Conservation (phyloP, 345 rosid genomes). For the Linum lewisii region DNA sequence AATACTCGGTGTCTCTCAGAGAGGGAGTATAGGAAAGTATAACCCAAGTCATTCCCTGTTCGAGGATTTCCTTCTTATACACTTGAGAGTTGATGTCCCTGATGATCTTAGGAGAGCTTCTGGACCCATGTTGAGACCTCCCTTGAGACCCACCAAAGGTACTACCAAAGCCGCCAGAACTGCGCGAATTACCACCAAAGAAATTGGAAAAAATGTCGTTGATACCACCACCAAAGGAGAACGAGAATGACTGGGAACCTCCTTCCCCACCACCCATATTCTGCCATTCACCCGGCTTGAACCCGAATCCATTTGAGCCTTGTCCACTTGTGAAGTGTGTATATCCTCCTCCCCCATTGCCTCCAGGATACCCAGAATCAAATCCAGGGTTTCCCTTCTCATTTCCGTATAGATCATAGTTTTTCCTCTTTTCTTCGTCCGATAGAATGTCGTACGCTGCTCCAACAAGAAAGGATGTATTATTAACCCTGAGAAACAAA, state of each 20-base stretch:
- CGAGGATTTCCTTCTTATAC: slow-evolving; percentile 53
- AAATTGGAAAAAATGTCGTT: slow-evolving; percentile 55
- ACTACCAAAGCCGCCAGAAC: slow-evolving; percentile 55
- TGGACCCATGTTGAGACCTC: slow-evolving; percentile 35
- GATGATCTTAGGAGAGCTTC: slow-evolving; percentile 33
- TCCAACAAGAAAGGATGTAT: slow-evolving; percentile 16
- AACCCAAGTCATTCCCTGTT: slow-evolving; percentile 89
- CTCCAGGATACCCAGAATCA: slow-evolving; percentile 56
- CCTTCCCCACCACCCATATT: slow-evolving; percentile 63
- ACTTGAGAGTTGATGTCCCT: slow-evolving; percentile 38
- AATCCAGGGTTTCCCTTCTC: slow-evolving; percentile 81
- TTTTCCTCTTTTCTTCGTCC: slow-evolving; percentile 79
- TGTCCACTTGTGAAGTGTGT: slow-evolving; percentile 57
- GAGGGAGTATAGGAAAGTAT: slow-evolving; percentile 50
- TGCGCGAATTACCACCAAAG: slow-evolving; percentile 39
- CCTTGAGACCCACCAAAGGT: slow-evolving; percentile 26
- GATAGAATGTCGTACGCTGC: slow-evolving; percentile 90
- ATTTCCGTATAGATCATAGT: slow-evolving; percentile 81
- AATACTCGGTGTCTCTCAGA: slow-evolving; percentile 35
- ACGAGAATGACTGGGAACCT: slow-evolving; percentile 55
- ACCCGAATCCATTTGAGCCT: slow-evolving; percentile 41
- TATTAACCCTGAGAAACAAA: neutral
- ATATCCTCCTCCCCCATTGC: slow-evolving; percentile 54
- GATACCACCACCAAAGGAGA: slow-evolving; percentile 67
- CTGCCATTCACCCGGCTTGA: slow-evolving; percentile 66